Base-by-base conservation (phyloP, 1,139 yeast genomes). In the Debaryomyces subglobosus region DNA sequence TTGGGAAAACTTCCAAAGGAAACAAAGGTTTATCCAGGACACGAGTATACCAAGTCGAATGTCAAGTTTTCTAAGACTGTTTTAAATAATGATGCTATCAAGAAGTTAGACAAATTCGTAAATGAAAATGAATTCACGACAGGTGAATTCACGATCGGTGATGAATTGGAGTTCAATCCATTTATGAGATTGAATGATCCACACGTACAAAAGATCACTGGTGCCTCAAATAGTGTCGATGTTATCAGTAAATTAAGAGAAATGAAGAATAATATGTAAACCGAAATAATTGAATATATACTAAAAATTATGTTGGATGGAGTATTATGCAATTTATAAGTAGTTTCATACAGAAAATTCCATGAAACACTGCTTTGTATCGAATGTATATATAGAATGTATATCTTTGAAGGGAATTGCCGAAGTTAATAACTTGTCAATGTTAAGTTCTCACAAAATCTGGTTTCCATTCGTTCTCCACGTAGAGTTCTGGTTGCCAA, bases 21-120 rank as follows among this genome's bases (percentile, higher is more conserved):
- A 13, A 89, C 96, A 0, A 66, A 71, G 33, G 94, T 92, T 3
- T 88, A 84, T 61, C 95, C 97, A 0, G 99, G 99, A 2, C 99
- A 94, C 67, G 99, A 94, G 69, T 94, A 94, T 69, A 95, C 99
- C 12, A 79, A 78, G 55, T 77, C 89, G 33, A 94, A 95, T 64
- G 84, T 88, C 40, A 80, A 78, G 57, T 94, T 94, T 64, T 89
- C 95, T 8, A 74, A 77, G 51, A 79, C 84, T 1, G 81, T 94
- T 1, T 69, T 91, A 61, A 62, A 72, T 21, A 70, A 74, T 48
- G 72, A 74, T 9, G 86, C 89, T 0, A 72, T 94, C 39, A 68
- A 69, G 35, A 67, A 69, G 25, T 76, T 94, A 56, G 84, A 76
- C 38, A 58, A 71, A 16, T 89, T 69, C 58, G 74, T 81, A 39